Evolutionary conservation across 805 yeast genomes (phyloP), one percentile per base, ranked within the genome.

Genomic region (Lipomyces oligophaga): DNA sequence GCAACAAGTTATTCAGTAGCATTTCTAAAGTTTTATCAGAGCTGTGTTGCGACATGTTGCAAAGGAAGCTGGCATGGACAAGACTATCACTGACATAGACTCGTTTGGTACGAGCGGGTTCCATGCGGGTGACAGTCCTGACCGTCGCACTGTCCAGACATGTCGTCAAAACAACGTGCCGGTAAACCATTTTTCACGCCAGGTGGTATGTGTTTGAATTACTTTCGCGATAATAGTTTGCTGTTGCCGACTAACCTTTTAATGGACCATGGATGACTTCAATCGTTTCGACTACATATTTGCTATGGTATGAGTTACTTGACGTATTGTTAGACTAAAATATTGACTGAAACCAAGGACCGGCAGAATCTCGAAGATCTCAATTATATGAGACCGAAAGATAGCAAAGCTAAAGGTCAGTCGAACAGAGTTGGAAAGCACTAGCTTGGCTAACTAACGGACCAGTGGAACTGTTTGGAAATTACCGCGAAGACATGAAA

Each of bases 51-150:
- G 51, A 13, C 45, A 43, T 15, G 27, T 35, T 6, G 43, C 43
- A 16, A 19, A 21, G 15, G 55, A 50, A 20, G 31, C 43, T 43
- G 21, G 41, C 19, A 15, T 43, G 31, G 35, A 27, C 4, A 42
- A 47, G 32, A 5, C 39, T 8, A 20, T 50, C n/a, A 27, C 27
- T 10, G 41, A 26, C 6, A 43, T 87, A 26, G 96, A 89, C 60
- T 87, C 96, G 0, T 89, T 81, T 65, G 97, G 97, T 13, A 87
- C 97, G 0, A 79, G 85, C 7, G 83, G 82, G 0, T 90, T 80
- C 69, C 97, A 89, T 60, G 67, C 74, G 34, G 97, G 97, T 1
- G 88, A 85, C 32, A 56, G 69, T 1, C 96, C 97, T 0, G 97
- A 90, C 65, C 60, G 75, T 15, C 71, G 97, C 47, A 80, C 94